Base-by-base conservation (phyloP, 2,329 filamentous ascomycete genomes). In the Teratosphaeria destructans region DNA sequence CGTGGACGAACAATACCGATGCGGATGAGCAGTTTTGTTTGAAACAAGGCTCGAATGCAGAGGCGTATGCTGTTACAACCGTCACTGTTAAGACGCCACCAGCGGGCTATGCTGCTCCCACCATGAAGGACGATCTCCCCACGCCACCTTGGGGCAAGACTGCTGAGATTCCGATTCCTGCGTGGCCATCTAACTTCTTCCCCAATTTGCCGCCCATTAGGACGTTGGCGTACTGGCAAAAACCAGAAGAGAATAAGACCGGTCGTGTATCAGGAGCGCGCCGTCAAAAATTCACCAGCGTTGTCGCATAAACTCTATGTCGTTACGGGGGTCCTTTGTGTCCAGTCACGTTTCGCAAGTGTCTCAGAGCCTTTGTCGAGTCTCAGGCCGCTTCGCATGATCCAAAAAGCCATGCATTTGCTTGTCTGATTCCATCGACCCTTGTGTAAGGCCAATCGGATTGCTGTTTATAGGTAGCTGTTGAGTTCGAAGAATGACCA, bases 11-110 rank as follows among this genome's bases (percentile, higher is more conserved):
- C 34, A 14, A 52, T 14, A 23, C 35, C 14, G 52, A 57, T n/a
- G 55, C 29, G 7, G 47, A 56, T 7, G 57, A 66, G 3, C 78
- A 80, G 3, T 75, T 72, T 19, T 82, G 81, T 64, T 66, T 82
- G 52, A 72, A 77, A 62, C 61, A 63, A 23, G 72, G 72, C 1
- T 55, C 64, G 5, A 61, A 57, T 23, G 57, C 57, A 27, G 56
- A 59, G 0, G 56, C 63, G 29, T 77, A 76, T 63, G 63, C 69
- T 26, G 70, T 67, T 16, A 67, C 64, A 5, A 76, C 73, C 3
- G 65, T 60, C 10, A 75, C 74, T 1, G 68, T 73, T 11, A 72
- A 67, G 10, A 60, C 66, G 5, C 72, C 72, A 3, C 75, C 76
- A 1, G 67, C 68, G 2, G 74, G 71, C 8, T 77, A 76, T 59